Conservation (phyloP, 2,329 filamentous ascomycete genomes). For the Hirsutella rhossiliensis region DNA sequence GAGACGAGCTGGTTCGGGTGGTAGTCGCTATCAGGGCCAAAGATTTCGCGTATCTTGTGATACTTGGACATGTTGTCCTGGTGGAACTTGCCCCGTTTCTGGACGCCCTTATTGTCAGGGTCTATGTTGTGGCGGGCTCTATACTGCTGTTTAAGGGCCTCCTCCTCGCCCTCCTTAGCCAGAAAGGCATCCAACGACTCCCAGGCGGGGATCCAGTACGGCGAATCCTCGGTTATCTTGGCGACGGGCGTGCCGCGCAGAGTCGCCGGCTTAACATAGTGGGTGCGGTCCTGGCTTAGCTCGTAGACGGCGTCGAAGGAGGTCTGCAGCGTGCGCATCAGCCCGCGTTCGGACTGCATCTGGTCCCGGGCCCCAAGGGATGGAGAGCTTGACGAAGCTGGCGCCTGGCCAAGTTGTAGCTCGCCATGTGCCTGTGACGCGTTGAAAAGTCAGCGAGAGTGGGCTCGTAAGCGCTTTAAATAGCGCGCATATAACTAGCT, state of each 20-base stretch:
- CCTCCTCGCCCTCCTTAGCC: constrained; percentile 11
- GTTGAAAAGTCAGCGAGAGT: too few species aligned
- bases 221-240: constrained; percentile 14
- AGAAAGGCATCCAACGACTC: constrained; percentile 16
- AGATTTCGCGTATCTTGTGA: constrained; percentile 21
- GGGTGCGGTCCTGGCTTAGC: constrained; percentile 9
- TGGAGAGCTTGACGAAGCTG: not conserved
- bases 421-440: too few species aligned
- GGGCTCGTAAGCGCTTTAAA: too few species aligned
- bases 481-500: too few species aligned
- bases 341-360: not conserved
- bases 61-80: constrained; percentile 20
- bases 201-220: constrained; percentile 20
- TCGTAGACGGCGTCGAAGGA: constrained; percentile 8
- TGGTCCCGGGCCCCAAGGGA: not conserved
- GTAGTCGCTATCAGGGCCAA: constrained; percentile 13
- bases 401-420: too few species aligned
- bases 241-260: constrained; percentile 15
- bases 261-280: constrained; percentile 11
- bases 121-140: not conserved
- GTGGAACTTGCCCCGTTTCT: constrained; percentile 10
- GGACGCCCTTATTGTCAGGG: constrained; percentile 4
- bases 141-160: constrained; percentile 7
- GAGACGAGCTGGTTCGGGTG: constrained; percentile 25
- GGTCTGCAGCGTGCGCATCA: not conserved